A percentile compares a stretch with the other conserved stretches of the same genome.
These are phyloP conservation scores for Shiraia bambusicola DNA, from an alignment of 2,329 filamentous ascomycete species.

Conservation along the genomic window DNA sequence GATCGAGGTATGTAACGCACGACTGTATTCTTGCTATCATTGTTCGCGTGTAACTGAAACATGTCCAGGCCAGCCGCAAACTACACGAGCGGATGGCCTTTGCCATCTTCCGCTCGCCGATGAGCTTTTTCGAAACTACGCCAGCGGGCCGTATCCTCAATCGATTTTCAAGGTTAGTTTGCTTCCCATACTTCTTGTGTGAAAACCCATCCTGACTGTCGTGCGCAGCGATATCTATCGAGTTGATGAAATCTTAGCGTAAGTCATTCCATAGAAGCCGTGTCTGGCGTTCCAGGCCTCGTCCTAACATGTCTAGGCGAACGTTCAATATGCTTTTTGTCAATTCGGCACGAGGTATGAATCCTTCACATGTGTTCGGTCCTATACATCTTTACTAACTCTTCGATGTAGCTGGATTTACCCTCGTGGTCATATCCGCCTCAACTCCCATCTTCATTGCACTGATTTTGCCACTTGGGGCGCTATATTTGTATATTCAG, in stretches of 20 bases:
- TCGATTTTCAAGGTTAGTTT: conserved; percentile 79
- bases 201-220: no score
- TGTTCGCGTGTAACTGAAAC: conserved; percentile 25
- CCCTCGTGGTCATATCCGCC: conserved; percentile 78
- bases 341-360: conserved; percentile 52
- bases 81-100: conserved; percentile 96
- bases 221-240: conserved; percentile 68
- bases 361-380: conserved; percentile 11
- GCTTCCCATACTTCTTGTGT: no score
- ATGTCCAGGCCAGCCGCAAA: conserved; percentile 77
- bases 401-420: conserved; percentile 63
- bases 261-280: conserved; percentile 29
- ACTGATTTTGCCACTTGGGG: conserved; percentile 76
- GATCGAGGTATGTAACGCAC: conserved; percentile 71
- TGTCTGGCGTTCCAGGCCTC: neutral
- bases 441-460: conserved; percentile 78
- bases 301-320: conserved; percentile 52
- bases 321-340: conserved; percentile 88
- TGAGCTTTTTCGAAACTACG: conserved; percentile 98
- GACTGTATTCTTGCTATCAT: conserved; percentile 4
- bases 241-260: conserved; percentile 88
- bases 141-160: conserved; percentile 96
- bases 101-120: conserved; percentile 94
- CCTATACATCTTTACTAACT: conserved; percentile 22
- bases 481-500: conserved; percentile 89